Conservation (phyloP, 1,284 basidiomycete species). For the Mrakiaceae sp. region DNA sequence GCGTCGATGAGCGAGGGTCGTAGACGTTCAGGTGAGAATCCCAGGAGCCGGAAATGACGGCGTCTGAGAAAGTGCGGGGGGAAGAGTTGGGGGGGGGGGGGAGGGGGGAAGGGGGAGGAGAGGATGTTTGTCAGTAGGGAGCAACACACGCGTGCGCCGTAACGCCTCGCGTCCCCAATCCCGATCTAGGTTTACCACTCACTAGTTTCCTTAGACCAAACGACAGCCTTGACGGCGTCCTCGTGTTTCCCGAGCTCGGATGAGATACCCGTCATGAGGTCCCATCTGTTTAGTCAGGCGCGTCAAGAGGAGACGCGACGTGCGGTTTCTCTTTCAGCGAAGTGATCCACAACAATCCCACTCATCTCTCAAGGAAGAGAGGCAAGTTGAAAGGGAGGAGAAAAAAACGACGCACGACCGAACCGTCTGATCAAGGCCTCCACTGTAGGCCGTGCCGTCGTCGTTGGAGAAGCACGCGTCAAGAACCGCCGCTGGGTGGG, state of each 20-base stretch:
- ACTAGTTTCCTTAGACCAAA: constrained; percentile 36
- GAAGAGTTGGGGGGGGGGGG: not conserved
- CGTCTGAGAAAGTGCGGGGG: constrained; percentile 38
- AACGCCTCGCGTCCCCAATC: too few relatives aligned
- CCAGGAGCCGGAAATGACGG: constrained; percentile 77
- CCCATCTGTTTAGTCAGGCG: constrained; percentile 28
- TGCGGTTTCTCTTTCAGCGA: not conserved
- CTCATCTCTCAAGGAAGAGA: not conserved
- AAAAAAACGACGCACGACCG: constrained; percentile 39
- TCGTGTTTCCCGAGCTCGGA: constrained; percentile 38
- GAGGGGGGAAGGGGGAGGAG: not conserved
- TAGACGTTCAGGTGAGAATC: constrained; percentile 42
- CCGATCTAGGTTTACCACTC: too few relatives aligned
- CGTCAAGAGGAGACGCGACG: not conserved
- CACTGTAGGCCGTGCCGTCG: constrained; percentile 32
- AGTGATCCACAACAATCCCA: too few relatives aligned
- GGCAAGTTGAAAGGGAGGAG: not conserved
- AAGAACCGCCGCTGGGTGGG: constrained; percentile 33
- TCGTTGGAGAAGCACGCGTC: constrained; percentile 34
- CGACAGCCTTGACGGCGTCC: constrained; percentile 34
- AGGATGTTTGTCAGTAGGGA: not conserved
- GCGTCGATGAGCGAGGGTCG: constrained; percentile 38
- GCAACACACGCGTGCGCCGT: too few relatives aligned
- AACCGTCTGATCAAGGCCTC: constrained; percentile 37
- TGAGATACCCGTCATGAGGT: constrained; percentile 35